Percentiles rank a stretch among this genome's conserved stretches.
Evolutionary conservation across 2,329 filamentous ascomycete species (phyloP).

Genomic region (Microascus cirrosus): DNA sequence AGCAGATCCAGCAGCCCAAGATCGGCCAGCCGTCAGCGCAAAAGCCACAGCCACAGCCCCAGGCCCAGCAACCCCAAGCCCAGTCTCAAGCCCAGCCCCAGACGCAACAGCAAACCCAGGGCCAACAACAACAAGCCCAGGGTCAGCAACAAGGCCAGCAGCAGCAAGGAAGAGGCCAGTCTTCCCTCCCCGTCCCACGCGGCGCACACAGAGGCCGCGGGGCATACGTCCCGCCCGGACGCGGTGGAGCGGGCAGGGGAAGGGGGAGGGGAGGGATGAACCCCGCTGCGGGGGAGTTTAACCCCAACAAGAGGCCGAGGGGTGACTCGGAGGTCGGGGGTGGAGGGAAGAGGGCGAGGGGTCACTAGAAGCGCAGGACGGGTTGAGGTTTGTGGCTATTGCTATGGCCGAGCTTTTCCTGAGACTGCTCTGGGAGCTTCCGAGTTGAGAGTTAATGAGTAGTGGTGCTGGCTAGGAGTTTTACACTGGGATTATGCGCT

Average conservation of each 20-base stretch:
- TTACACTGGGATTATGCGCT: too few relatives aligned
- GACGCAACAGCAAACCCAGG: slow-evolving; percentile 3
- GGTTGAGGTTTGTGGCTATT: background rate
- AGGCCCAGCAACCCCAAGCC: background rate
- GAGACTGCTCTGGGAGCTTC: too few relatives aligned
- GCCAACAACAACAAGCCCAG: background rate
- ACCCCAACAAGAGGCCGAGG: slow-evolving; percentile 45
- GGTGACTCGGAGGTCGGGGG: slow-evolving; percentile 35
- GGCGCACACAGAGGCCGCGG: slow-evolving; percentile 26
- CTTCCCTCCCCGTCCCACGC: slow-evolving; percentile 28
- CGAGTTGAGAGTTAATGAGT: too few relatives aligned
- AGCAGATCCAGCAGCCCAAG: background rate
- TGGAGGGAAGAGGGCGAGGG: slow-evolving; percentile 29
- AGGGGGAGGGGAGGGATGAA: slow-evolving; percentile 29
- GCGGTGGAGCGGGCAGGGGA: slow-evolving; percentile 23
- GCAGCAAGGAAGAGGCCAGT: slow-evolving; percentile 5
- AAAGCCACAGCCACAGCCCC: background rate
- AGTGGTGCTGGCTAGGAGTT: too few relatives aligned
- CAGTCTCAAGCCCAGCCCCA: background rate
- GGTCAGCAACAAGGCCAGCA: background rate
- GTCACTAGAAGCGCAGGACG: slow-evolving; percentile 17
- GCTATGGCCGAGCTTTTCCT: too few relatives aligned
- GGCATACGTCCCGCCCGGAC: slow-evolving; percentile 23
- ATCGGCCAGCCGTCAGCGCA: background rate
- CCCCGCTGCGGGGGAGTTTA: slow-evolving; percentile 41